These are phyloP conservation scores for Auriscalpium vulgare DNA, from an alignment of 768 basidiomycete species.

Conservation along the genomic window DNA sequence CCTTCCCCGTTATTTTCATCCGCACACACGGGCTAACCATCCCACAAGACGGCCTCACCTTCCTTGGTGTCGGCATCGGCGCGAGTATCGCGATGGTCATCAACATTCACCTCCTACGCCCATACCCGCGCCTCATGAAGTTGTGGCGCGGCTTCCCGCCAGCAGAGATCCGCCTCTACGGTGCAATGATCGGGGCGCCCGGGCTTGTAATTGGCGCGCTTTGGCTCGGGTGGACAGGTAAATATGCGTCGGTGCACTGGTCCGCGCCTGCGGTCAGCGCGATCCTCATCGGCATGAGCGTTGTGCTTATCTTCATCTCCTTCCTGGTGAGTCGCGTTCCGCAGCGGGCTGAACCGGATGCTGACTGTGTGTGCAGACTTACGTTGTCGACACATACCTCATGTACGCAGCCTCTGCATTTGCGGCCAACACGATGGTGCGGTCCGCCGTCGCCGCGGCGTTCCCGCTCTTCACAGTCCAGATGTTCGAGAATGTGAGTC, in stretches of 20 bases:
- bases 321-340: constrained; percentile 1
- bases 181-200: neutral
- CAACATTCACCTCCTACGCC: neutral
- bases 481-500: constrained; percentile 1
- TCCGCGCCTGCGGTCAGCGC: constrained; percentile 4
- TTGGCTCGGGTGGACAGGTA: constrained; percentile 7
- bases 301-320: constrained; percentile 1
- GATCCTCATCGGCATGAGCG: neutral
- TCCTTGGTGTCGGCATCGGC: constrained; percentile 6
- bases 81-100: neutral
- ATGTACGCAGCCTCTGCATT: constrained; percentile 8
- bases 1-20: constrained; percentile 3
- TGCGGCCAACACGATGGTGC: constrained; percentile 3
- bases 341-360: neutral
- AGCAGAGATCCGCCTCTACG: neutral
- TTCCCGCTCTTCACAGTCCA: constrained; percentile 6
- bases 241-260: constrained; percentile 4
- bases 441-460: neutral
- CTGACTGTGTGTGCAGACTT: neutral
- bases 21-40: neutral
- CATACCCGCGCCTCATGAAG: neutral
- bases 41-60: neutral
- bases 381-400: constrained; percentile 6
- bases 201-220: neutral
- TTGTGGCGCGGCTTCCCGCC: constrained; percentile 8